Conservation (phyloP, 1,139 yeast genomes). For the Nakaseomyces bracarensis region DNA sequence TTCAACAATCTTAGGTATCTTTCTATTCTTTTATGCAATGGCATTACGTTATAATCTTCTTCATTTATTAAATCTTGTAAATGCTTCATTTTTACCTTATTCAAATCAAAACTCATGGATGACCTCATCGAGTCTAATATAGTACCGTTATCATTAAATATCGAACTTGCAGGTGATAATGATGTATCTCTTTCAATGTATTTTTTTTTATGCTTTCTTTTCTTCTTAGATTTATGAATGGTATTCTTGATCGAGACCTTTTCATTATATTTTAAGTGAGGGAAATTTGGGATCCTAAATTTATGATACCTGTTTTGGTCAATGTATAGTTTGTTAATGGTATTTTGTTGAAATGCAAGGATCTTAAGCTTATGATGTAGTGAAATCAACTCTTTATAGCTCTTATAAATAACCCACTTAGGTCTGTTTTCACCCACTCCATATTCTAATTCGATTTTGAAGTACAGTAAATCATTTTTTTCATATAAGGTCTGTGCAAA, state of each 20-base stretch:
- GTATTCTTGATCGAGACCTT: background rate
- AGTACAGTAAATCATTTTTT: constrained; percentile 33
- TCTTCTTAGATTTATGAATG: background rate
- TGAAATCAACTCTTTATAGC: constrained; percentile 58
- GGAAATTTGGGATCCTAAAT: constrained; percentile 30
- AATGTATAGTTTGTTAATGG: constrained; percentile 21
- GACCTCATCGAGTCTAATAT: constrained; percentile 1
- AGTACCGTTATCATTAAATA: background rate
- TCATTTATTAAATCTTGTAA: constrained; percentile 28
- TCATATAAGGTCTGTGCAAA: constrained; percentile 10
- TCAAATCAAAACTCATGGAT: constrained; percentile 15
- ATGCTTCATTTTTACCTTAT: constrained; percentile 26
- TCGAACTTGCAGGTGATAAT: background rate
- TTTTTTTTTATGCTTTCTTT: background rate
- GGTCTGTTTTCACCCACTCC: constrained; percentile 78
- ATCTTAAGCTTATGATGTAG: constrained; percentile 64
- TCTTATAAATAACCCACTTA: constrained; percentile 73
- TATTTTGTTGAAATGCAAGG: constrained; percentile 35
- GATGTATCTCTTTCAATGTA: background rate
- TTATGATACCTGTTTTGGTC: constrained; percentile 22
- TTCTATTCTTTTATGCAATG: constrained; percentile 38
- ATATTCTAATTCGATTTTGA: constrained; percentile 68
- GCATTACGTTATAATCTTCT: constrained; percentile 22
- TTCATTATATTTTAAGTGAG: constrained; percentile 17
- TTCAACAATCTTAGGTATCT: constrained; percentile 58